Evolutionary conservation across 345 rosid species (phyloP).

Genomic region (Syzygium aqueum): DNA sequence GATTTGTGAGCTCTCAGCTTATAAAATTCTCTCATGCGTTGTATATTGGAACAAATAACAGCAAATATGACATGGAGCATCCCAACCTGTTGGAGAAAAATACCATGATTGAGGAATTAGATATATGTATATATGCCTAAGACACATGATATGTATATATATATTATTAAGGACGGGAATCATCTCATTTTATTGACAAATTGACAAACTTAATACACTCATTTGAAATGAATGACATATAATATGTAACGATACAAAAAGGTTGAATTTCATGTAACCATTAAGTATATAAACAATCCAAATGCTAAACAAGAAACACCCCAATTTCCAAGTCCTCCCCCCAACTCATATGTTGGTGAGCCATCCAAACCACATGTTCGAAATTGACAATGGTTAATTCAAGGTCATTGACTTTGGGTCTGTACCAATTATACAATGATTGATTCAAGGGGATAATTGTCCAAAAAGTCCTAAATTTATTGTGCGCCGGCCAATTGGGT

Average conservation of each 20-base stretch:
- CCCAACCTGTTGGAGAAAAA: not conserved
- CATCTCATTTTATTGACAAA: not conserved
- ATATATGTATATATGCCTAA: not conserved
- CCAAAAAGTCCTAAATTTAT: no score
- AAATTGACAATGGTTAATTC: not conserved
- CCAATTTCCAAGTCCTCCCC: no score
- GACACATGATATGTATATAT: not conserved
- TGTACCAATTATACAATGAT: not conserved
- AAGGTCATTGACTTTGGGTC: not conserved
- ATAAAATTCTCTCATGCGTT: no score
- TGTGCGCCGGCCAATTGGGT: no score
- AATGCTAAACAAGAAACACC: no score
- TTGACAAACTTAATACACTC: not conserved
- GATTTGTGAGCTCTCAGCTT: not conserved
- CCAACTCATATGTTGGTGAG: no score
- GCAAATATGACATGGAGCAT: not conserved
- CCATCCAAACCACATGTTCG: not conserved
- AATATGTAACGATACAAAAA: no score
- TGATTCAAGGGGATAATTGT: no score
- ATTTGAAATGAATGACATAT: not conserved
- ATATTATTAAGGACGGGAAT: not conserved
- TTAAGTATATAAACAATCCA: no score
- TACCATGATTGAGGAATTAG: not conserved
- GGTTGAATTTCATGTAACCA: no score
- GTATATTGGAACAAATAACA: not conserved